Evolutionary conservation across 495 filamentous ascomycete genomes (phyloP), one percentile per base, ranked within the genome.

Genomic region (Jackrogersella minutella): DNA sequence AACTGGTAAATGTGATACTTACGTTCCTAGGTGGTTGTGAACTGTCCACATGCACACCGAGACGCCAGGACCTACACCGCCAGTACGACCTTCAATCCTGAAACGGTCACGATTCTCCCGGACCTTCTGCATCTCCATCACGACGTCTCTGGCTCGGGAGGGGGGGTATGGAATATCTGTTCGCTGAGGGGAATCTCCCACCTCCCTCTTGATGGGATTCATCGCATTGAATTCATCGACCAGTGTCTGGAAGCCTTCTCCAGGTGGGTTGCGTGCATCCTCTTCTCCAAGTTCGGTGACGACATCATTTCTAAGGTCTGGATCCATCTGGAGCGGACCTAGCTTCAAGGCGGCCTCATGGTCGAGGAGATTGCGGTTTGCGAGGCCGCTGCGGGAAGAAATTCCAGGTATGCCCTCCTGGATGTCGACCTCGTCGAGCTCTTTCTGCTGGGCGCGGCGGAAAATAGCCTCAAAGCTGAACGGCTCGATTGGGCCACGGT

Each of bases 21-120:
- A 96, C 93, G 84, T 88, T 69, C 96, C 91, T 59, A 90, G 86
- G 5, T 92, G 97, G 74, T 99, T 98, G 79, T 99, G 96, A 70
- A 97, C 97, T 0, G 95, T 98, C 70, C 93, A 97, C 90, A 98
- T 97, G 82, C 88, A 91, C 9, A 95, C 87, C 69, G 92, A 95
- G 22, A 96, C 82, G 40, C 86, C 90, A 43, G 91, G 86, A 5
- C 91, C 91, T 49, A 91, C 82, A 24, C 93, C 93, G 36, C 91
- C 91, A 36, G 90, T 92, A 17, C 90, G 84, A 37, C 88, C 86
- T 54, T 92, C 88, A 47, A 99, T 92, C 51, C 84, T 86, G 74
- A 96, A 96, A 21, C 93, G 84, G 71, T 97, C 94, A 11, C 95
- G 88, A 68, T 93, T 90, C 73, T 99, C 95, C 58, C 91, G 91